Percentiles rank a stretch among this genome's conserved stretches.
Evolutionary conservation across 768 basidiomycete genomes (phyloP).

Genomic region (Tricholoma bakamatsutake): DNA sequence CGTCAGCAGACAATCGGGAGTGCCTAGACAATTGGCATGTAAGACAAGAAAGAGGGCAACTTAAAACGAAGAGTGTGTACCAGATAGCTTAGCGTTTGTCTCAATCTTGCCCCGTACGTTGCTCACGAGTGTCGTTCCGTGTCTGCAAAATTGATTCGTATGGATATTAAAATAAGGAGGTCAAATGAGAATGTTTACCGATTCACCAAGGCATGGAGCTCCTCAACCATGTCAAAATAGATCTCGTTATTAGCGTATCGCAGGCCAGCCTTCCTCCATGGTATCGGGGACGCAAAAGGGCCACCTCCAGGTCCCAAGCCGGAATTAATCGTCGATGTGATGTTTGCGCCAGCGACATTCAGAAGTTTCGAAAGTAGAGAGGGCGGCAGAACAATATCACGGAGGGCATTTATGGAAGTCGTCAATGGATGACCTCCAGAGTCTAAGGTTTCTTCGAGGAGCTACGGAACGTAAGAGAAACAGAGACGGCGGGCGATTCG

Average conservation of each 20-base stretch:
- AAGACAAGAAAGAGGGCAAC: neutral
- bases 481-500: neutral
- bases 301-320: conserved; percentile 38
- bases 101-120: conserved; percentile 75
- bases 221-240: conserved; percentile 86
- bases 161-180: neutral
- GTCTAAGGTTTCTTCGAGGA: conserved; percentile 94
- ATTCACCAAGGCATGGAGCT: conserved; percentile 72
- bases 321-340: conserved; percentile 40
- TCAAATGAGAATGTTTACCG: conserved; percentile 39
- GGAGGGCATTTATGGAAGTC: conserved; percentile 82
- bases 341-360: conserved; percentile 45
- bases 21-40: conserved; percentile 44
- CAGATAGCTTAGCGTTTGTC: conserved; percentile 71
- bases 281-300: conserved; percentile 84
- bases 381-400: conserved; percentile 91
- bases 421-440: conserved; percentile 89
- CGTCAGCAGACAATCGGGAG: conserved; percentile 78
- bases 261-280: conserved; percentile 85
- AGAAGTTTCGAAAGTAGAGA: conserved; percentile 75
- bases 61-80: conserved; percentile 28
- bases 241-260: conserved; percentile 87
- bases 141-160: conserved; percentile 34
- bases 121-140: conserved; percentile 60
- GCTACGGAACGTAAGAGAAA: conserved; percentile 33